Evolutionary conservation across 495 filamentous ascomycete genomes (phyloP), one percentile per base, ranked within the genome.

Genomic region (Parathielavia hyrcaniae): DNA sequence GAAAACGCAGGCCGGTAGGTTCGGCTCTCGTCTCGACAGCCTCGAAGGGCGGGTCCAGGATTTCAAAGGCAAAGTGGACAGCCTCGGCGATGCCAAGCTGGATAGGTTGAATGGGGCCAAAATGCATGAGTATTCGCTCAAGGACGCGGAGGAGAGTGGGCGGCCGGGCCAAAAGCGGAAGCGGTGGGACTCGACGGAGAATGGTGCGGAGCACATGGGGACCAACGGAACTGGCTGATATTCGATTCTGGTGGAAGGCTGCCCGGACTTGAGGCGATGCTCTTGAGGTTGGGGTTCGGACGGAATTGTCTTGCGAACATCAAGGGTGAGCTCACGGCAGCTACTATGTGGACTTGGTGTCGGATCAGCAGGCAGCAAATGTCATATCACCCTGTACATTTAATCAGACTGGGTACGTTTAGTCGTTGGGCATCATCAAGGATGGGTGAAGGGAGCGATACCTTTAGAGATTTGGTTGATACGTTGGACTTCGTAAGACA

Each of bases 21-120:
- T 61, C 5, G 36, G 36, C 9, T 38, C 19, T 0, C 22, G 45
- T 16, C 12, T 63, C 3, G 40, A 52, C 12, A 44, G 50, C 1
- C 17, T 57, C 22, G 45, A 60, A n/a, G 45, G 43, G 35, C 38
- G 45, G 53, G 20, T 53, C 34, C 20, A 46, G 19, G 47, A 45
- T 23, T 39, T 20, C 54, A 41, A 43, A 26, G 43, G 16, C 53
- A 48, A 47, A 1, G 32, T 7, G 11, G 35, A 22, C 43, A 23
- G 7, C 4, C 38, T 23, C 13, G 19, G 34, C 4, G 46, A 19
- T 5, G 13, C 35, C 20, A 16, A 32, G 19, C 38, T 39, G 9
- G 34, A 50, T 16, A 13, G 4, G 38, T 11, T 20, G 4, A 30
- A 19, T 12, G 22, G 26, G 22, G 8, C 38, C 14, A 43, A 11